A percentile compares a stretch with the other conserved stretches of the same genome.
Conservation (phyloP, 1,284 basidiomycete species). For the Malassezia yamatoensis region DNA sequence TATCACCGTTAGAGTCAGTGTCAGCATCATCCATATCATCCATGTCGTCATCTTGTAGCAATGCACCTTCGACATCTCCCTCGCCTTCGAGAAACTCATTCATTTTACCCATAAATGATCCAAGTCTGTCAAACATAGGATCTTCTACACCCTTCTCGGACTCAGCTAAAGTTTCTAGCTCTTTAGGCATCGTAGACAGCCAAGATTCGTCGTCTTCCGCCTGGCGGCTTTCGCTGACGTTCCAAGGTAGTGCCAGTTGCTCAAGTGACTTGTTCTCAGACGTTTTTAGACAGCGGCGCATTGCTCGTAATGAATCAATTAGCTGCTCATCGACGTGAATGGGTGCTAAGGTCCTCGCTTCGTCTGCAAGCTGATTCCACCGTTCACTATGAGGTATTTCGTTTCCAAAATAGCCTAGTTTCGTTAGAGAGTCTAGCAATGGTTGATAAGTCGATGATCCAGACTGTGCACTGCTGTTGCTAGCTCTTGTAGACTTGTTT, state of each 20-base stretch:
- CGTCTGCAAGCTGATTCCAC: conserved; percentile 31
- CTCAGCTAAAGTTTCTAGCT: conserved; percentile 21
- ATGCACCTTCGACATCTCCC: conserved; percentile 33
- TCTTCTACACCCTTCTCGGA: conserved; percentile 18
- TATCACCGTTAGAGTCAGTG: conserved; percentile 18
- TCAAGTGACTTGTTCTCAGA: not conserved
- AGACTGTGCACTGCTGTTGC: too few relatives aligned
- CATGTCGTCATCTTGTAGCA: conserved; percentile 28
- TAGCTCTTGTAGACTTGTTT: not conserved
- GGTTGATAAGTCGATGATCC: conserved; percentile 7
- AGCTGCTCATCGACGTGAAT: not conserved
- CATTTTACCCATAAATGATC: conserved; percentile 31
- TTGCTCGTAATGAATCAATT: not conserved
- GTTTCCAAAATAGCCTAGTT: conserved; percentile 34
- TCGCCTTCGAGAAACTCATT: conserved; percentile 30
- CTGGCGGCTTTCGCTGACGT: not conserved
- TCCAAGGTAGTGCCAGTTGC: not conserved
- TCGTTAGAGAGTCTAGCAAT: conserved; percentile 22
- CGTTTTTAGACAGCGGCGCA: not conserved
- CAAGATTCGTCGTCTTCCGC: conserved; percentile 33
- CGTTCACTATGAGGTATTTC: conserved; percentile 26
- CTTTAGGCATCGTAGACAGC: conserved; percentile 22
- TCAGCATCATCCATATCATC: conserved; percentile 25
- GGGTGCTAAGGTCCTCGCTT: not conserved
- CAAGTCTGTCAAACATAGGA: conserved; percentile 23